phyloP scores from a whole-genome alignment of 1,139 yeast genomes.

The Pichia sp. region DNA sequence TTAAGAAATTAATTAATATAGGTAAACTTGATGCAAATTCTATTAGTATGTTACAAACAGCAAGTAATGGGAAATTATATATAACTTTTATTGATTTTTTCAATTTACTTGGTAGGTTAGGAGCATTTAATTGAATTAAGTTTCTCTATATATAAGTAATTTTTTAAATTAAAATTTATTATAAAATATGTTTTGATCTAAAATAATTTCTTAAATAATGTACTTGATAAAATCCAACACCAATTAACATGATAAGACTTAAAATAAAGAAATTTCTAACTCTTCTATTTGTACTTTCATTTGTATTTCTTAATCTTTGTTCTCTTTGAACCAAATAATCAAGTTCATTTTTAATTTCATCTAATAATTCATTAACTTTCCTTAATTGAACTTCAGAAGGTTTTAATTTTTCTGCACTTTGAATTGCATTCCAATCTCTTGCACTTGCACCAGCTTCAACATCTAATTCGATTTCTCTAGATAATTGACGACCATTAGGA shows the following conservation, averaged over 20 bases:
- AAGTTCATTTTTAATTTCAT: slow-evolving; percentile 70
- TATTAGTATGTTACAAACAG: slow-evolving; percentile 38
- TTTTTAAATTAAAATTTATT: slow-evolving; percentile 20
- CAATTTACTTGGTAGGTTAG: slow-evolving; percentile 37
- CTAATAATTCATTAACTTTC: slow-evolving; percentile 74
- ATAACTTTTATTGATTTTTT: slow-evolving; percentile 38
- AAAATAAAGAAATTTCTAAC: slow-evolving; percentile 78
- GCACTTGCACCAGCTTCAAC: slow-evolving; percentile 96
- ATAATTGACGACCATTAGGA: slow-evolving; percentile 33
- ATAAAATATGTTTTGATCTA: slow-evolving; percentile 89
- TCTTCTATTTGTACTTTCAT: slow-evolving; percentile 84
- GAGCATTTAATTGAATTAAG: slow-evolving; percentile 24
- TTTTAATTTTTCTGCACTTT: slow-evolving; percentile 85
- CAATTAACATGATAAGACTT: slow-evolving; percentile 59
- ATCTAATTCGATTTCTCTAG: slow-evolving; percentile 75
- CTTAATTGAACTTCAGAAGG: slow-evolving; percentile 88
- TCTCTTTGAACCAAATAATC: slow-evolving; percentile 82
- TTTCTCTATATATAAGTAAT: not conserved
- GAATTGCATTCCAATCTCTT: slow-evolving; percentile 94
- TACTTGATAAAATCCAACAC: slow-evolving; percentile 87
- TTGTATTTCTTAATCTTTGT: slow-evolving; percentile 89
- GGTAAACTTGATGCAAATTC: slow-evolving; percentile 29
- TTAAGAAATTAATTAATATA: slow-evolving; percentile 29
- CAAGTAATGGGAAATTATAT: slow-evolving; percentile 29
- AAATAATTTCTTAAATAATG: slow-evolving; percentile 87